Conservation (phyloP, 805 yeast species). For the Ogataea trehaloabstinens region DNA sequence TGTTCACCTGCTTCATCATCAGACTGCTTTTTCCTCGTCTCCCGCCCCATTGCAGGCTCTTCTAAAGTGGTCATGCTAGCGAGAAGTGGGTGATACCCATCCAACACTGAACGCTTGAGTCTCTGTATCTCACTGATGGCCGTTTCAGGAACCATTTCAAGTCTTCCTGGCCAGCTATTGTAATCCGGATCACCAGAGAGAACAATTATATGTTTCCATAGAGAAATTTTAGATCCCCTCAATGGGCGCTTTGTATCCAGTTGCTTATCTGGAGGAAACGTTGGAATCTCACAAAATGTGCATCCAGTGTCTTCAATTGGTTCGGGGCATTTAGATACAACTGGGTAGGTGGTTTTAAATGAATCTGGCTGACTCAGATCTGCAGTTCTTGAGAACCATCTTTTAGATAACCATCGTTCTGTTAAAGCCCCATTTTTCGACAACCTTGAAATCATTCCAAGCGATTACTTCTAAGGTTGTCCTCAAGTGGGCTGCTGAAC, state of each 20-base stretch:
- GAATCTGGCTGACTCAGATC: too few species aligned
- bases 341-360: conserved; percentile 9
- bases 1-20: background rate
- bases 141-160: conserved; percentile 47
- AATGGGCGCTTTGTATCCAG: conserved; percentile 41
- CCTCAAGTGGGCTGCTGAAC: too few species aligned
- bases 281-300: conserved; percentile 48
- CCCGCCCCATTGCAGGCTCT: conserved; percentile 7
- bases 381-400: background rate
- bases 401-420: background rate
- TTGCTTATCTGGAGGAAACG: conserved; percentile 42
- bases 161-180: conserved; percentile 45
- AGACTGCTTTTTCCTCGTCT: too few species aligned
- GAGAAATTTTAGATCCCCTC: conserved; percentile 45
- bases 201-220: conserved; percentile 57
- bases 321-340: conserved; percentile 40
- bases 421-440: conserved; percentile 1
- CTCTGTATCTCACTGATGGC: conserved; percentile 40
- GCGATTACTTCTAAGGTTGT: too few species aligned
- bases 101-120: conserved; percentile 32
- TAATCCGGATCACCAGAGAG: conserved; percentile 42
- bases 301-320: conserved; percentile 61
- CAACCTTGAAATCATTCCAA: too few species aligned
- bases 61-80: conserved; percentile 44
- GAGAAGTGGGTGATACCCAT: conserved; percentile 49